Percentiles rank a stretch among this genome's conserved stretches.
These are phyloP conservation scores for Colletotrichum sublineola DNA, from an alignment of 2,329 filamentous ascomycete species.

Conservation along the genomic window DNA sequence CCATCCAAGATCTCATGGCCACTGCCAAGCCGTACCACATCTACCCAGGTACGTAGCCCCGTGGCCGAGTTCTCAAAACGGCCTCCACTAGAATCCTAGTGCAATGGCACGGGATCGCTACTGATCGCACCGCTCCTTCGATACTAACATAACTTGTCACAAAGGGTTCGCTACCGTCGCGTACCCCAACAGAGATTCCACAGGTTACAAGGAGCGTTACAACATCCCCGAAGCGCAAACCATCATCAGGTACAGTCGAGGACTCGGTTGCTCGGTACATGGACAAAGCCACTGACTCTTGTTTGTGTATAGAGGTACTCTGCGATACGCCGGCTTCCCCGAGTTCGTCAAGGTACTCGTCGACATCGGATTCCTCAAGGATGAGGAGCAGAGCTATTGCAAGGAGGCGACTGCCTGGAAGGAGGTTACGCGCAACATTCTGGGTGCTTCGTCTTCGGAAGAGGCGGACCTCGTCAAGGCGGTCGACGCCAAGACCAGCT, in stretches of 20 bases:
- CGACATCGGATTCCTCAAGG: constrained; percentile 88
- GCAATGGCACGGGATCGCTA: neutral
- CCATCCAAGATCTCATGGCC: constrained; percentile 23
- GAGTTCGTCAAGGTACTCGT: constrained; percentile 90
- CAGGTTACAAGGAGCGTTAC: constrained; percentile 75
- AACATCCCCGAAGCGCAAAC: constrained; percentile 76
- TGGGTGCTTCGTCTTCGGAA: constrained; percentile 75
- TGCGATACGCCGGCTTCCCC: constrained; percentile 90
- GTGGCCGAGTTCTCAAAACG: neutral
- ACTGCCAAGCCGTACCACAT: constrained; percentile 35
- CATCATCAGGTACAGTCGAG: constrained; percentile 56
- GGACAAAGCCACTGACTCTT: neutral
- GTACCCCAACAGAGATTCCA: constrained; percentile 79
- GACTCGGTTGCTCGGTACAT: too few species aligned
- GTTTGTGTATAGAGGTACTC: constrained; percentile 44
- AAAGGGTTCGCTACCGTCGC: constrained; percentile 74
- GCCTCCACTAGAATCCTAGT: neutral
- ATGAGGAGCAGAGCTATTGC: constrained; percentile 75
- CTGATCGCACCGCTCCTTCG: neutral
- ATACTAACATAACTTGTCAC: neutral
- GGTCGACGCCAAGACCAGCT: constrained; percentile 81
- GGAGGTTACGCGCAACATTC: constrained; percentile 82
- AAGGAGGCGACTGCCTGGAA: constrained; percentile 82
- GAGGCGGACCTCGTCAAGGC: constrained; percentile 79
- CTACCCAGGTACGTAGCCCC: constrained; percentile 19